Conservation (phyloP, 495 filamentous ascomycete species). For the Lichina pygmaea region DNA sequence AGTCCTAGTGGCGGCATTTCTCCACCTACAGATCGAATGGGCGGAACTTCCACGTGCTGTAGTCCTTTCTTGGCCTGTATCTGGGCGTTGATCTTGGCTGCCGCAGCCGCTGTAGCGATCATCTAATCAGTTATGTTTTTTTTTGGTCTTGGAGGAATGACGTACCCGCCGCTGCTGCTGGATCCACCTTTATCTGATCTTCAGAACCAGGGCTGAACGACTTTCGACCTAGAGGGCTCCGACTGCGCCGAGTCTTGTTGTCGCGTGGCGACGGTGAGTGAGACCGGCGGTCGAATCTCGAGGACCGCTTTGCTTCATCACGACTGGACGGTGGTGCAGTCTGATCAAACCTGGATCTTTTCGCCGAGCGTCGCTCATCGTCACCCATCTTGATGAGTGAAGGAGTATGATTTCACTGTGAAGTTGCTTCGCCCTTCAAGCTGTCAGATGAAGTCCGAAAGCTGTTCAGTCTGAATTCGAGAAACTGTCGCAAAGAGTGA, state of each 20-base stretch:
- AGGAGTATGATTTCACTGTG: background rate
- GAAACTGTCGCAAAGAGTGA: too few species aligned
- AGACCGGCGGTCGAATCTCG: conserved; percentile 66
- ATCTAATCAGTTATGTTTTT: too few species aligned
- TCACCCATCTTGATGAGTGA: conserved; percentile 33
- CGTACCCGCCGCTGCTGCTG: conserved; percentile 69
- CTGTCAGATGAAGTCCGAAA: too few species aligned
- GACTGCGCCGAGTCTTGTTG: conserved; percentile 35
- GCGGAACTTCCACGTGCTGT: conserved; percentile 83
- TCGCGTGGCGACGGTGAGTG: conserved; percentile 48
- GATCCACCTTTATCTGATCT: conserved; percentile 27
- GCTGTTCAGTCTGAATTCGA: too few species aligned
- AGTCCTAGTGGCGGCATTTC: background rate
- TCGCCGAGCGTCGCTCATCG: conserved; percentile 35
- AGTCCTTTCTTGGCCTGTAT: conserved; percentile 81
- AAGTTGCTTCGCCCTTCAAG: too few species aligned
- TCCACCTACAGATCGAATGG: conserved; percentile 36
- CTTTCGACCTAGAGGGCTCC: conserved; percentile 45
- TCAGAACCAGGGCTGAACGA: conserved; percentile 21
- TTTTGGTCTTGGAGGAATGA: background rate
- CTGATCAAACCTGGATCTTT: conserved; percentile 82
- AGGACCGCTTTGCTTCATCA: conserved; percentile 32
- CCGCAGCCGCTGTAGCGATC: conserved; percentile 43
- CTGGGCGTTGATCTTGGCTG: conserved; percentile 78
- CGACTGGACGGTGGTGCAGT: conserved; percentile 21